These are phyloP conservation scores for Aureobasidium sp. DNA, from an alignment of 2,329 filamentous ascomycete genomes.

Conservation along the genomic window DNA sequence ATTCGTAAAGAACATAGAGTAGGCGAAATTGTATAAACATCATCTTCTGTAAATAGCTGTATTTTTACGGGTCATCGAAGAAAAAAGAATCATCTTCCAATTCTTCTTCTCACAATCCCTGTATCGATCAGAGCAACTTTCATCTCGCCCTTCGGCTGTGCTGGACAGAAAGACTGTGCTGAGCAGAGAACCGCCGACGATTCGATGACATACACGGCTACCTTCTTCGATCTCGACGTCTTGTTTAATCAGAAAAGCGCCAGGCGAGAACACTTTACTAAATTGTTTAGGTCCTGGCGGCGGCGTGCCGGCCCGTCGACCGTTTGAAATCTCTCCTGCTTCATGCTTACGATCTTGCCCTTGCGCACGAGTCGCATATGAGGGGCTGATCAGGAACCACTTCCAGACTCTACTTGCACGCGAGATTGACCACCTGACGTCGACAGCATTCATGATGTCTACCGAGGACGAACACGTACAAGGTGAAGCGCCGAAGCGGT, in stretches of 20 bases:
- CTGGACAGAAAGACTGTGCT: not conserved
- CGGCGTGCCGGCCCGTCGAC: conserved; percentile 3
- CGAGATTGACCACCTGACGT: not conserved
- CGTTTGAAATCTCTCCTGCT: conserved; percentile 3
- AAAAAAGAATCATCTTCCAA: not conserved
- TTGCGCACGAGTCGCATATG: not conserved
- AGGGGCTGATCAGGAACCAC: not conserved
- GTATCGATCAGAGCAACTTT: not conserved
- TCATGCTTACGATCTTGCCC: not conserved
- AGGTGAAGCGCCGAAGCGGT: not conserved
- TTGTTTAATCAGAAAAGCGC: not conserved
- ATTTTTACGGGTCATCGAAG: not conserved
- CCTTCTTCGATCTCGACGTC: not conserved
- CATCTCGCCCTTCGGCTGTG: not conserved
- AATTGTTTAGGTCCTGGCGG: not conserved
- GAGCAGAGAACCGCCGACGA: not conserved
- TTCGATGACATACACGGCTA: not conserved
- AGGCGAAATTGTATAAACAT: conserved; percentile 2
- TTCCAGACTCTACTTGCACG: not conserved
- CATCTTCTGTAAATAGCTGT: conserved; percentile 6
- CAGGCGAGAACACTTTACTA: conserved; percentile 1
- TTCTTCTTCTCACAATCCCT: not conserved
- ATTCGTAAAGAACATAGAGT: not conserved
- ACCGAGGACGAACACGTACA: not conserved
- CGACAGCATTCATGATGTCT: not conserved